phyloP scores from a whole-genome alignment of 805 yeast species.

The Spathaspora girioi region DNA sequence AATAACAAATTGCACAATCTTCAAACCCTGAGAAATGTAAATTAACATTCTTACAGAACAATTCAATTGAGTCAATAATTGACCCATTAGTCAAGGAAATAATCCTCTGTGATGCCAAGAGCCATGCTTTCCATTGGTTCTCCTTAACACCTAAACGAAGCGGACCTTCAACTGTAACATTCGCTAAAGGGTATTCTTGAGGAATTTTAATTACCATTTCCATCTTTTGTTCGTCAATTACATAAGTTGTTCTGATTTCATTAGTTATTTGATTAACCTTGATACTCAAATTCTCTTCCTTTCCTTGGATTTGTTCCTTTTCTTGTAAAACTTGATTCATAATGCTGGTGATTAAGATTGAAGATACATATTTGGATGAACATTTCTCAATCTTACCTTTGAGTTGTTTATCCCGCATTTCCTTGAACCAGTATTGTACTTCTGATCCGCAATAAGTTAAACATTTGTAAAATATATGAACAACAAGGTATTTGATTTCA shows the following conservation, averaged over 20 bases:
- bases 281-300: conserved; percentile 49
- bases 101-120: conserved; percentile 83
- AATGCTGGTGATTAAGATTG: conserved; percentile 56
- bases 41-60: conserved; percentile 70
- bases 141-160: conserved; percentile 85
- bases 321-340: conserved; percentile 47
- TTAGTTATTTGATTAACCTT: conserved; percentile 57
- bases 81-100: conserved; percentile 73
- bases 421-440: conserved; percentile 67
- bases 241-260: conserved; percentile 69
- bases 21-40: conserved; percentile 90
- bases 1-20: conserved; percentile 96
- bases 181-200: conserved; percentile 69
- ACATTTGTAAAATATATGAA: conserved; percentile 50
- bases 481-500: conserved; percentile 23
- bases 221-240: conserved; percentile 83
- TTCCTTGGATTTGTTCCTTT: conserved; percentile 25
- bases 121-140: conserved; percentile 92
- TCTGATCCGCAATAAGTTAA: conserved; percentile 53
- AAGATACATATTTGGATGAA: conserved; percentile 59
- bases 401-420: conserved; percentile 62
- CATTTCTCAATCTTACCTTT: conserved; percentile 61
- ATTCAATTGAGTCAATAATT: conserved; percentile 60
- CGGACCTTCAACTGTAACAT: conserved; percentile 73
- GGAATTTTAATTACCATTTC: conserved; percentile 79